Evolutionary conservation across 2,329 filamentous ascomycete species (phyloP), one percentile per base, ranked within the genome.

Genomic region (Colletotrichum musae): DNA sequence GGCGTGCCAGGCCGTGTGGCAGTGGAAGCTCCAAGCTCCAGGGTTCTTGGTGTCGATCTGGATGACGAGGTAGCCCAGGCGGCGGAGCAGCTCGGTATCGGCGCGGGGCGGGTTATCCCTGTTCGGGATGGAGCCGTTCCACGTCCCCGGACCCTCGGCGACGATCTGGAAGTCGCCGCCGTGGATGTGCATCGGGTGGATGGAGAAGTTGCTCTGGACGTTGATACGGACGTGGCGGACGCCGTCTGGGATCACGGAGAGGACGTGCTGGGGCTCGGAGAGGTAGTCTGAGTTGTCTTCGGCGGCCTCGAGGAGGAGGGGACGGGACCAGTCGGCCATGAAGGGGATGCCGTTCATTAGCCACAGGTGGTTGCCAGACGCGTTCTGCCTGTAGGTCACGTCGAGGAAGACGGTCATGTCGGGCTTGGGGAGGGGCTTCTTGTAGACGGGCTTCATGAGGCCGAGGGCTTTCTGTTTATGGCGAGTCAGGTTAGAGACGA

Each of bases 161-260:
- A 86, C 73, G 21, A 87, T 80, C 74, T 88, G 88, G 76, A 89
- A 89, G 70, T 84, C 83, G 73, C 89, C 87, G 2, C 88, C 88
- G 75, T 92, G 91, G 2, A 92, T 79, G 77, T 92, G 89, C 82
- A 91, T 90, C 0, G 89, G 90, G 71, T 90, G 87, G 28, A 85
- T 87, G 77, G 80, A 78, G 62, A 90, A 88, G 50, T 85, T 80
- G 72, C 89, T 91, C 76, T 89, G 88, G 15, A 91, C 77, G 18
- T 89, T 76, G 41, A 91, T 82, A 71, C 91, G 87, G n/a, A 91
- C 82, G 5, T 68, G 58, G 7, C 68, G 68, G n/a, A 59, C 64
- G 1, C 57, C 48, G 9, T 70, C 68, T 2, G 68, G 68, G 5
- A 70, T 47, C 6, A 45, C 63, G 6, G 64, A 18, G 6, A 70